Conservation (phyloP, 2,329 filamentous ascomycete species). For the Scytalidium lignicola region DNA sequence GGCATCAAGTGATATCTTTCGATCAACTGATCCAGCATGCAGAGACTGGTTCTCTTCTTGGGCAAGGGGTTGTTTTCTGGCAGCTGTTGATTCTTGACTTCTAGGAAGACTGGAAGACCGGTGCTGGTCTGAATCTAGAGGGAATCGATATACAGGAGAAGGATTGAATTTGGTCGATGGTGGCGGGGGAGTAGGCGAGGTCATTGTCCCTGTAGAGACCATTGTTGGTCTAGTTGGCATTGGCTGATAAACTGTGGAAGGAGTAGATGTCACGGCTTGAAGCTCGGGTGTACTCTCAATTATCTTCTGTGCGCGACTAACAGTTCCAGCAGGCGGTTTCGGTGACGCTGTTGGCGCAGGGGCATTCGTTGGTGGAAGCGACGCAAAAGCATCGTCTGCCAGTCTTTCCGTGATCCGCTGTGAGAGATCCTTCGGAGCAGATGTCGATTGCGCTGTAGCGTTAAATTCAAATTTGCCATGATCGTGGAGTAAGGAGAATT, state of each 20-base stretch:
- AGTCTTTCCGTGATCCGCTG: slow-evolving; percentile 69
- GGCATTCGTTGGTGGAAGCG: slow-evolving; percentile 21
- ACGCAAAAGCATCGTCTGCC: slow-evolving; percentile 77
- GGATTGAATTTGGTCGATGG: slow-evolving; percentile 17
- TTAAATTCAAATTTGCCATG: slow-evolving; percentile 85
- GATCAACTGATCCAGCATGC: slow-evolving; percentile 12
- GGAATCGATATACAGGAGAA: slow-evolving; percentile 21
- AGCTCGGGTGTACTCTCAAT: slow-evolving; percentile 59
- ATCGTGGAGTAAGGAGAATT: slow-evolving; percentile 87
- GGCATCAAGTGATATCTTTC: slow-evolving; percentile 30
- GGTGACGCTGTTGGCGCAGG: slow-evolving; percentile 8
- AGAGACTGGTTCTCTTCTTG: slow-evolving; percentile 17
- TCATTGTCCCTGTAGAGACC: slow-evolving; percentile 79
- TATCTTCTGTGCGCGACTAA: slow-evolving; percentile 59
- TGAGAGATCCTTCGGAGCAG: slow-evolving; percentile 47
- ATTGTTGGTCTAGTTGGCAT: slow-evolving; percentile 37
- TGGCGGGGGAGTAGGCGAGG: slow-evolving; percentile 47
- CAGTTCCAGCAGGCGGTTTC: slow-evolving; percentile 30
- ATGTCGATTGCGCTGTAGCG: slow-evolving; percentile 36
- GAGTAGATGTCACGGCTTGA: slow-evolving; percentile 41
- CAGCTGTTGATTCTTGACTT: slow-evolving; percentile 15
- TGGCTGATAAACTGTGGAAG: slow-evolving; percentile 22
- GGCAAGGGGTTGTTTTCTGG: slow-evolving; percentile 13
- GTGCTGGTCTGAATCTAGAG: slow-evolving; percentile 32
- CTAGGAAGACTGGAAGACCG: slow-evolving; percentile 46